phyloP scores from a whole-genome alignment of 2,329 filamentous ascomycete species.

The Neopestalotiopsis rosae region DNA sequence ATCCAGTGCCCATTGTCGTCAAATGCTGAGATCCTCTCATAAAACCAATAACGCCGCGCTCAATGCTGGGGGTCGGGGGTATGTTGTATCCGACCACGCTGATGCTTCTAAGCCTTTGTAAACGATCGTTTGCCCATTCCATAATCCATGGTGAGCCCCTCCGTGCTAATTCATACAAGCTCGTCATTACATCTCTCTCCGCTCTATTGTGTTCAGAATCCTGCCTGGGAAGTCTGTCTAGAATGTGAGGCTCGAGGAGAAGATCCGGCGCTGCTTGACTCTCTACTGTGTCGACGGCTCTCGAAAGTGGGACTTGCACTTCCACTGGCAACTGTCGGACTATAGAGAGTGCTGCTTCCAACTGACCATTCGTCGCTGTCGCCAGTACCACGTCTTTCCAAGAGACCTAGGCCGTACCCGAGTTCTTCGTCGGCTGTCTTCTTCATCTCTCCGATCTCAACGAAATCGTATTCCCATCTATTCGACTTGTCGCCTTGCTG shows the following conservation, averaged over 20 bases:
- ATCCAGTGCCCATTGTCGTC: background rate
- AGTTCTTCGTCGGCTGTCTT: conserved; percentile 32
- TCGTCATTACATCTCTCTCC: background rate
- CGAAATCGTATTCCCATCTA: conserved; percentile 95
- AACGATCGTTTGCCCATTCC: conserved; percentile 2
- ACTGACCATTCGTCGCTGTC: conserved; percentile 23
- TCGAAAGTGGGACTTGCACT: conserved; percentile 16
- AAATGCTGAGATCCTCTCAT: background rate
- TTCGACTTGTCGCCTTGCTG: conserved; percentile 84
- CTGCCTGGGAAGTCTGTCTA: background rate
- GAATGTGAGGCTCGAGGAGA: background rate
- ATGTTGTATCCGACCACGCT: conserved; percentile 10
- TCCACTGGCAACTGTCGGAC: conserved; percentile 21
- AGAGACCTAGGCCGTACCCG: conserved; percentile 22
- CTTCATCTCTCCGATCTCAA: conserved; percentile 76
- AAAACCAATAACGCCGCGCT: conserved; percentile 15
- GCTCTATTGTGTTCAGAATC: background rate
- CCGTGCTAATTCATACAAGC: background rate
- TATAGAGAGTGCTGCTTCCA: conserved; percentile 21
- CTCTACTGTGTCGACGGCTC: background rate
- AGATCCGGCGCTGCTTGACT: conserved; percentile 1
- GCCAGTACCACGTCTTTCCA: conserved; percentile 19
- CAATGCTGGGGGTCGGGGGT: conserved; percentile 11
- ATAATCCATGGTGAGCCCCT: background rate
- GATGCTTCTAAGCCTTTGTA: conserved; percentile 8